Conservation (phyloP, 306 rosid species). For the Pterocarpus macrocarpus region DNA sequence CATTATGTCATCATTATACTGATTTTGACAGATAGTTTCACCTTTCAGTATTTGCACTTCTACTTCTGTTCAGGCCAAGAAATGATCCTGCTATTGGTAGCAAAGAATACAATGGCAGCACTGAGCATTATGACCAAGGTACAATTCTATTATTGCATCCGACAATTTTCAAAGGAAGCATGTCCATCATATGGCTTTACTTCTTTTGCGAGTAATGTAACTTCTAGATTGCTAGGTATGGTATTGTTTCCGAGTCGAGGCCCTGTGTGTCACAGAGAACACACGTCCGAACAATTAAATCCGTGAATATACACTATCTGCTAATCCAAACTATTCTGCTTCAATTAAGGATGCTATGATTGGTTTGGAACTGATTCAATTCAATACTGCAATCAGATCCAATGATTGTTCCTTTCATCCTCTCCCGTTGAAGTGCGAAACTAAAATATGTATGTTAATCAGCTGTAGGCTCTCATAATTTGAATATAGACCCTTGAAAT, state of each 20-base stretch:
- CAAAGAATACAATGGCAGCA: slow-evolving; percentile 8
- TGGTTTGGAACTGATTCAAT: not conserved
- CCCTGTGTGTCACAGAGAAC: no score
- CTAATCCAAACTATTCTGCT: not conserved
- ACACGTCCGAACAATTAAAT: no score
- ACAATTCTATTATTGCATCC: not conserved
- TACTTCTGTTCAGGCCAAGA: slow-evolving; percentile 38
- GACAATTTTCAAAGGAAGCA: no score
- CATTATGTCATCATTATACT: slow-evolving; percentile 17
- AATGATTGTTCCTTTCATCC: not conserved
- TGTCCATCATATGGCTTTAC: no score
- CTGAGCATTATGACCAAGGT: slow-evolving; percentile 36
- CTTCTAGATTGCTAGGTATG: no score
- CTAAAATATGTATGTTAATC: not conserved
- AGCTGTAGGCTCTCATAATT: not conserved
- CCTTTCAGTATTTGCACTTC: slow-evolving; percentile 36
- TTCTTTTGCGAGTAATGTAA: no score
- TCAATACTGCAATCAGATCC: not conserved
- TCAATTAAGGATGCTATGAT: not conserved
- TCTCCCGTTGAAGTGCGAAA: not conserved
- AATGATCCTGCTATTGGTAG: not conserved
- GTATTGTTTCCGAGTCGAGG: no score
- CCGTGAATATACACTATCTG: not conserved
- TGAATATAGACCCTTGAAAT: not conserved
- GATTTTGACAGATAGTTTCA: slow-evolving; percentile 28